Evolutionary conservation across 2,329 filamentous ascomycete species (phyloP).

Genomic region (Colletotrichum sidae): DNA sequence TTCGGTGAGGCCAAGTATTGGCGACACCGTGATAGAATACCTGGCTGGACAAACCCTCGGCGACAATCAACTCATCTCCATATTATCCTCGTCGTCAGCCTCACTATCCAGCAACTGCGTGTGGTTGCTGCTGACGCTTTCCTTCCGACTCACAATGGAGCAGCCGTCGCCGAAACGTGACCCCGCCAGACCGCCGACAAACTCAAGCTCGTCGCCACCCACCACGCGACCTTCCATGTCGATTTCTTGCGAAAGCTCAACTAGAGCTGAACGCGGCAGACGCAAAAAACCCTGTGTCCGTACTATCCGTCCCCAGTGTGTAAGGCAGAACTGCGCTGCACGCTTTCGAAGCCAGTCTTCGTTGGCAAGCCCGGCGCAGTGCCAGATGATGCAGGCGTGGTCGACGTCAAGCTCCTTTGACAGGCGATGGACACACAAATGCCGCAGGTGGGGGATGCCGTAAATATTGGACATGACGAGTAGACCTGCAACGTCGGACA

Average conservation of each 20-base stretch:
- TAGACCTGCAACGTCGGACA: constrained; percentile 91
- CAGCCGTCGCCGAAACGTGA: constrained; percentile 57
- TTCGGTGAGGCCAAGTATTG: not conserved
- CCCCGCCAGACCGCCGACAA: constrained; percentile 62
- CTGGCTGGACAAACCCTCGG: not conserved
- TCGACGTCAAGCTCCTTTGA: constrained; percentile 93
- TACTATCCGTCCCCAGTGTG: constrained; percentile 94
- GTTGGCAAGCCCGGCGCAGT: constrained; percentile 87
- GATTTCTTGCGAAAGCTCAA: constrained; percentile 93
- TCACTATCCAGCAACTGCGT: constrained; percentile 69
- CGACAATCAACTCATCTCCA: constrained; percentile 62
- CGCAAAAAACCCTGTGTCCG: constrained; percentile 88
- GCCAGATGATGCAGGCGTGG: constrained; percentile 96
- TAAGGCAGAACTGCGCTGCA: constrained; percentile 88
- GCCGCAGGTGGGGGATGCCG: constrained; percentile 91
- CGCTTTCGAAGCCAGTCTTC: constrained; percentile 95
- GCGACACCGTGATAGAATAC: too few species aligned
- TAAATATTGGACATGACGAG: constrained; percentile 99
- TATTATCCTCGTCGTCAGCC: constrained; percentile 70
- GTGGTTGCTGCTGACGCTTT: constrained; percentile 69
- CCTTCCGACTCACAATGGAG: constrained; percentile 60
- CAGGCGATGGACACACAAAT: constrained; percentile 90
- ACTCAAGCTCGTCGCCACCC: constrained; percentile 84
- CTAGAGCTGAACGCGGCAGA: constrained; percentile 81
- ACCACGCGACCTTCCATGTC: constrained; percentile 93